Evolutionary conservation across 225 moss, liverwort and hornwort genomes (phyloP), one percentile per base, ranked within the genome.

Genomic region (Climacium dendroides): DNA sequence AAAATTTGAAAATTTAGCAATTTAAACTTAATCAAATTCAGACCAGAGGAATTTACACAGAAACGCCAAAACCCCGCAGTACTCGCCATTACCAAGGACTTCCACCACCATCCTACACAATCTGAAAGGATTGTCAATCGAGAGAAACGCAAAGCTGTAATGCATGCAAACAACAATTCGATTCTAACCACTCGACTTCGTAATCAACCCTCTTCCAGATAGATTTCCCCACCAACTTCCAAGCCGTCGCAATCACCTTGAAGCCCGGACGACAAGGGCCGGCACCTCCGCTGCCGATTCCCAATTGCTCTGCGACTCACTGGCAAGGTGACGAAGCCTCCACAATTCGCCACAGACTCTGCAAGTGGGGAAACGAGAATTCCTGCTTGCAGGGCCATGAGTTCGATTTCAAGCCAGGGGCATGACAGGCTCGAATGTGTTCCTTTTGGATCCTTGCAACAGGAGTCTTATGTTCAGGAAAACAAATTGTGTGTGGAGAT

Each of bases 341-440:
- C 79, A 28, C 45, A 74, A 60, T 55, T 80, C 28, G 35, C 35
- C 60, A 20, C 74, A 32, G 11, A 74, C 43, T 74, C 74, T 26
- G 78, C 24, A 55, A 73, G 23, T 10, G 74, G 83, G 54, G 4
- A 66, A 34, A 55, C 37, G 2, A 41, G 37, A 55, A 67, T 83
- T 74, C 72, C 89, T 63, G 84, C 87, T 37, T 71, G 89, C 83
- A 83, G 12, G 1, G 92, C 92, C 90, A 92, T 90, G 69, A 61
- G 53, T 55, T 74, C 64, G 70, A 48, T 13, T 43, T 57, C 62
- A 58, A 55, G 34, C 20, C 47, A 74, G 73, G 55, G 45, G 48
- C 85, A 80, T 50, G 80, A 22, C 62, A 54, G 57, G 28, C 39
- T 59, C 29, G 13, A 52, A 25, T 45, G 20, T 23, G 17, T 65